Percentiles rank a stretch among this genome's conserved stretches.
Evolutionary conservation across 1,284 basidiomycete species (phyloP).

Genomic region (Pseudozyma hubeiensis): DNA sequence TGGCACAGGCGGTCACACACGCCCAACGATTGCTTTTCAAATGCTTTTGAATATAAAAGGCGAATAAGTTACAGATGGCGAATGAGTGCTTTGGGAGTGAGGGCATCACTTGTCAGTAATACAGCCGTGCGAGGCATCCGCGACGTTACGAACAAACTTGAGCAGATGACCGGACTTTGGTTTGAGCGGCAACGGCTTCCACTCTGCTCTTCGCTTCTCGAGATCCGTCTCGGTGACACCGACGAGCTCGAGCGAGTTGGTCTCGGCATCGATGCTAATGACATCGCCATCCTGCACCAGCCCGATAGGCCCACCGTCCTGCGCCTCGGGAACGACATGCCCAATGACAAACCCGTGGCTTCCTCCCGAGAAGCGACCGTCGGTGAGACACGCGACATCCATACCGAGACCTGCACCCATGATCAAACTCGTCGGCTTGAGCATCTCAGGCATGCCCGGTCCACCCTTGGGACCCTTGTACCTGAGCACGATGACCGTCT

Average conservation of each 20-base stretch:
- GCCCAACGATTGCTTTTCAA: conserved; percentile 2
- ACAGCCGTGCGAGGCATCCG: conserved; percentile 82
- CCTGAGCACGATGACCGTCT: conserved; percentile 67
- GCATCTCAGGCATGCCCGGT: conserved; percentile 95
- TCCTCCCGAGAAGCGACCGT: conserved; percentile 94
- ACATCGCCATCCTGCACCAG: conserved; percentile 87
- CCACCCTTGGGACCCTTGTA: conserved; percentile 72
- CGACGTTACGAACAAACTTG: conserved; percentile 66
- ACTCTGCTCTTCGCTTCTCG: conserved; percentile 75
- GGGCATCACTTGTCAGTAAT: conserved; percentile 88
- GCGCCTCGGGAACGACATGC: conserved; percentile 91
- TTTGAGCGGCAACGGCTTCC: conserved; percentile 87
- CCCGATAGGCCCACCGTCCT: conserved; percentile 89
- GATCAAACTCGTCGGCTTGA: conserved; percentile 73
- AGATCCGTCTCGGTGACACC: conserved; percentile 79
- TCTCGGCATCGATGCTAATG: conserved; percentile 81
- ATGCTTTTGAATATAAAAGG: conserved; percentile 4
- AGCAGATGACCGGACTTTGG: conserved; percentile 76
- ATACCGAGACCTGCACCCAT: conserved; percentile 87
- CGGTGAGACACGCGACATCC: conserved; percentile 91
- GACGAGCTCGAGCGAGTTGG: conserved; percentile 80
- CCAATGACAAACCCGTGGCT: conserved; percentile 81
- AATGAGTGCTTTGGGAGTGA: background rate
- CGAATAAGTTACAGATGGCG: background rate
- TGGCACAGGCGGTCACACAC: background rate